Percentiles rank a stretch among this genome's conserved stretches.
phyloP scores from a whole-genome alignment of 768 basidiomycete genomes.

The Mycena chlorophos region DNA sequence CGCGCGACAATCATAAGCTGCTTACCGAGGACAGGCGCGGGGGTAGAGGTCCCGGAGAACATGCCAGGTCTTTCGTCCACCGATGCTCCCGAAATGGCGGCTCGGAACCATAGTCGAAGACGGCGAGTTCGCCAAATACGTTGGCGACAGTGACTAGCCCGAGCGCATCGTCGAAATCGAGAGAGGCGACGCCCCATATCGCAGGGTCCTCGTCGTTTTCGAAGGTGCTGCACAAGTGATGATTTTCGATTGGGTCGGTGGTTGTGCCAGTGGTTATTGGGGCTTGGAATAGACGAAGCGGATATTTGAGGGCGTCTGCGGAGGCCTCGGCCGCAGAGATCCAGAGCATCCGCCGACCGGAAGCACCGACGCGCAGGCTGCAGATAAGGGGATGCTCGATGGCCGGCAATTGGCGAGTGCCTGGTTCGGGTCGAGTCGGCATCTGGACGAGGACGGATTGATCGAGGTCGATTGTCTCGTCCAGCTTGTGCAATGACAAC shows the following conservation, averaged over 20 bases:
- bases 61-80: neutral
- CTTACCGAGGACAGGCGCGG: neutral
- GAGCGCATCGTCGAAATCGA: neutral
- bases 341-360: neutral
- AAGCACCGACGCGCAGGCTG: neutral
- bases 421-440: neutral
- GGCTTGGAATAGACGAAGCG: neutral
- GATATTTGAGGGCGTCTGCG: neutral
- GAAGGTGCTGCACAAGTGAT: neutral
- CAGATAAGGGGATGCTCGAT: neutral
- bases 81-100: neutral
- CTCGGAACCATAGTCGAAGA: neutral
- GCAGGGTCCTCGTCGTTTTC: neutral
- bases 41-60: neutral
- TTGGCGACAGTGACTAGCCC: neutral
- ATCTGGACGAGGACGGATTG: neutral
- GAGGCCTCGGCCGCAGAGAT: neutral
- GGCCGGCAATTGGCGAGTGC: neutral
- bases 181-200: neutral
- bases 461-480: neutral
- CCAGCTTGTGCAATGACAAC: neutral
- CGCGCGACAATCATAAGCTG: no score
- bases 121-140: neutral
- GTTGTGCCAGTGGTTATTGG: neutral
- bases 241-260: neutral